phyloP scores from a whole-genome alignment of 768 basidiomycete genomes.

The Pisolithus microcarpus region DNA sequence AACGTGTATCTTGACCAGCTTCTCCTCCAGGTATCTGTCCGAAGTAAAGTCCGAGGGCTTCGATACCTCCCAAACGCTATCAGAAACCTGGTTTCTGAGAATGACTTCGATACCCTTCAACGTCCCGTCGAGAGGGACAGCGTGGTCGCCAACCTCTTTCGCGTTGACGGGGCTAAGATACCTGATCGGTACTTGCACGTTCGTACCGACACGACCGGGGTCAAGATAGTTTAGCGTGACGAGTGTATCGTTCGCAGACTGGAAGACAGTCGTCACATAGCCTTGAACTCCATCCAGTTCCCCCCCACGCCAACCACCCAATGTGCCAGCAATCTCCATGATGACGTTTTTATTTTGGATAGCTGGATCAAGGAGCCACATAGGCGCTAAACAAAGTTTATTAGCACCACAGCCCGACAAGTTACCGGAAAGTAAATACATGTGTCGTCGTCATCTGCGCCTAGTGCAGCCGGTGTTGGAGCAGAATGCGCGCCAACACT shows the following conservation, averaged over 20 bases:
- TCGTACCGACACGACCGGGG: constrained; percentile 27
- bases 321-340: constrained; percentile 23
- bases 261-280: constrained; percentile 22
- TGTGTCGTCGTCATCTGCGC: constrained; percentile 23
- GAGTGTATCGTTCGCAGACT: constrained; percentile 20
- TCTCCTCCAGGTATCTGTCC: constrained; percentile 12
- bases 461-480: constrained; percentile 24
- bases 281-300: constrained; percentile 23
- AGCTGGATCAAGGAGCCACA: constrained; percentile 21
- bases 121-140: constrained; percentile 41
- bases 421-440: constrained; percentile 14
- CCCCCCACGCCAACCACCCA: constrained; percentile 20
- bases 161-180: constrained; percentile 39
- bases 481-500: constrained; percentile 18
- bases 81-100: constrained; percentile 33
- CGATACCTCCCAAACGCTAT: constrained; percentile 18
- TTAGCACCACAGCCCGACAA: constrained; percentile 16
- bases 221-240: constrained; percentile 24
- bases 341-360: constrained; percentile 24
- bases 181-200: constrained; percentile 32
- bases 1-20: constrained; percentile 22
- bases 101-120: constrained; percentile 39
- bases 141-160: constrained; percentile 36
- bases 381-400: constrained; percentile 11
- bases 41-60: constrained; percentile 8